A percentile compares a stretch with the other conserved stretches of the same genome.
These are phyloP conservation scores for Austroboletus novae-zelandiae DNA, from an alignment of 1,284 basidiomycete species.

Conservation along the genomic window DNA sequence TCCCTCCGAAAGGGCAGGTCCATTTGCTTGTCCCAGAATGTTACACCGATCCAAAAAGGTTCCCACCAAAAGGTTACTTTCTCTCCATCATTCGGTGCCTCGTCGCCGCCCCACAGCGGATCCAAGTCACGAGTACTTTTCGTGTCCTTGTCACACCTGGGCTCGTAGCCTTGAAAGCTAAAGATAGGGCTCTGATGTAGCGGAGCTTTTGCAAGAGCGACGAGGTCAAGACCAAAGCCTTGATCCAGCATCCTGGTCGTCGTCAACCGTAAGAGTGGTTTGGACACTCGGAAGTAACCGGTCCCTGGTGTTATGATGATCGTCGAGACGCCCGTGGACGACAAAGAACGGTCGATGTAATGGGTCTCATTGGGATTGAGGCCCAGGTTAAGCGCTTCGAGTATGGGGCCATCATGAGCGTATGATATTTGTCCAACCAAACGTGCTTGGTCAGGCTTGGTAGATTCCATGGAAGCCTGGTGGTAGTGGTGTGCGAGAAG, in stretches of 20 bases:
- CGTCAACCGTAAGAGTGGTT: slow-evolving; percentile 86
- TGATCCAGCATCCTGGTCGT: slow-evolving; percentile 96
- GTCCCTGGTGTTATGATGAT: slow-evolving; percentile 93
- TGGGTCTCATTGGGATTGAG: slow-evolving; percentile 94
- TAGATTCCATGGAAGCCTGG: slow-evolving; percentile 50
- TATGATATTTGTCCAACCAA: slow-evolving; percentile 78
- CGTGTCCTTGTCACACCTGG: slow-evolving; percentile 44
- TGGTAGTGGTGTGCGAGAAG: slow-evolving; percentile 85
- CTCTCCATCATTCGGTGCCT: slow-evolving; percentile 39
- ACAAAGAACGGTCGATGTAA: slow-evolving; percentile 94
- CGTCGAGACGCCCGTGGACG: slow-evolving; percentile 85
- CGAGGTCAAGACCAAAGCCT: slow-evolving; percentile 87
- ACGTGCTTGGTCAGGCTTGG: slow-evolving; percentile 55
- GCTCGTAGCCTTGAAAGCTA: slow-evolving; percentile 67
- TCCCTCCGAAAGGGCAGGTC: slow-evolving; percentile 85
- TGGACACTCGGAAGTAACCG: slow-evolving; percentile 91
- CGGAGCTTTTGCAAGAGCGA: slow-evolving; percentile 90
- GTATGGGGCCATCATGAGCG: slow-evolving; percentile 92
- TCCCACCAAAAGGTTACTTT: slow-evolving; percentile 79
- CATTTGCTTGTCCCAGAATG: slow-evolving; percentile 84
- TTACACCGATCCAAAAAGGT: slow-evolving; percentile 79
- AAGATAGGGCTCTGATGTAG: slow-evolving; percentile 91
- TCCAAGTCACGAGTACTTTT: slow-evolving; percentile 58
- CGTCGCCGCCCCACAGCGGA: slow-evolving; percentile 80
- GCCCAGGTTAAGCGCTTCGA: slow-evolving; percentile 93